Base-by-base conservation (phyloP, 768 basidiomycete genomes). In the Russula sp. region DNA sequence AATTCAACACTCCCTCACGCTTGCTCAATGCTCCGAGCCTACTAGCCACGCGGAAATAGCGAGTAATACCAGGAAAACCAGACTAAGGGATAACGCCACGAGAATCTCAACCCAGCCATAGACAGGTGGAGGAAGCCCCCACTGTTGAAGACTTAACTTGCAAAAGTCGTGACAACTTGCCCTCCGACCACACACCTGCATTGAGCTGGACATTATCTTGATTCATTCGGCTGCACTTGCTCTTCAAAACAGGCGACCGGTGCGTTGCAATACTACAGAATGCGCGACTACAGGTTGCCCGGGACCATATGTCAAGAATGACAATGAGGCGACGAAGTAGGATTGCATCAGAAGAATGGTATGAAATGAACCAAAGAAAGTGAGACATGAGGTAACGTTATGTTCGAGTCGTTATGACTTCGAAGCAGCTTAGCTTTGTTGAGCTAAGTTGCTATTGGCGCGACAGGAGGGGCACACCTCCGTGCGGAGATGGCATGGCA, bases 401-500 rank as follows among this genome's bases (percentile, higher is more conserved):
- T 22, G 37, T 32, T 32, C 13, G 9, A 34, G 39, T 51, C 31
- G 14, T 52, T 13, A 31, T 42, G 11, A 13, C 27, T 16, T 59
- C 22, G 40, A 57, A 10, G 49, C 34, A 32, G 50, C 35, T 44
- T 57, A 63, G 44, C 50, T 52, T 44, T 27, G 51, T 60, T 27
- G 35, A 37, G 53, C 35, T 61, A 61, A 31, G 45, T 35, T 14
- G 34, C 31, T 37, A 42, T 16, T 27, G 6, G 32, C 27, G 27
- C 39, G 10, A 14, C 14, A 0, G 34, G 27, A 39, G 22, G 20
- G 35, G 22, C 40, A 44, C 48, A 22, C 34, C 18, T 22, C 61
- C 42, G 42, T 53, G 62, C 35, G 56, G 62, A 52, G 62, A 51
- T 18, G 11, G 44, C 49, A 35, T 18, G 49, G 34, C 34, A n/a